Conservation (phyloP, 108 stramenopile species). For the Heterococcus sp. region DNA sequence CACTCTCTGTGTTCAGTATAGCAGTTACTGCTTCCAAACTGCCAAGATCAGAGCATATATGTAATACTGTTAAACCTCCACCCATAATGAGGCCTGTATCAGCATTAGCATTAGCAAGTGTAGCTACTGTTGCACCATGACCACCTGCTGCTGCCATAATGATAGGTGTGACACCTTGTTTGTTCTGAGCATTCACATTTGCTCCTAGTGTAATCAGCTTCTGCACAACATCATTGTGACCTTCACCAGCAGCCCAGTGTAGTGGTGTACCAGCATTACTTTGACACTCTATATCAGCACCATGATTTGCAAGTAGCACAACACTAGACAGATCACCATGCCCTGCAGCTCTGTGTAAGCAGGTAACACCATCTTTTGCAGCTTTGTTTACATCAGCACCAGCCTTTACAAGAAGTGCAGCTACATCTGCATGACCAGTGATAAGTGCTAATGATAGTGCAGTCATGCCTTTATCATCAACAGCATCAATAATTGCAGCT, state of each 20-base stretch:
- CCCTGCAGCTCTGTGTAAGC: conserved; percentile 51
- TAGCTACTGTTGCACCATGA: conserved; percentile 29
- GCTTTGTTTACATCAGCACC: conserved; percentile 42
- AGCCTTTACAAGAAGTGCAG: conserved; percentile 6
- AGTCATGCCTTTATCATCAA: conserved; percentile 41
- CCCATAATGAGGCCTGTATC: conserved; percentile 50
- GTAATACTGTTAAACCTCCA: conserved; percentile 50
- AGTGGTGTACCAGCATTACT: conserved; percentile 49
- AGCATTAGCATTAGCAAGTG: conserved; percentile 49
- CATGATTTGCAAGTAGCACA: conserved; percentile 12
- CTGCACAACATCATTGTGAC: conserved; percentile 8
- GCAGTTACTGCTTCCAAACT: conserved; percentile 5
- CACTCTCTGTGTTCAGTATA: too few species aligned
- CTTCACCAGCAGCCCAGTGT: conserved; percentile 60
- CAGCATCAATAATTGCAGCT: not conserved
- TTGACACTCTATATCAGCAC: conserved; percentile 41
- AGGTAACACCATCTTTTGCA: conserved; percentile 49
- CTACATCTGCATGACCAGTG: conserved; percentile 12
- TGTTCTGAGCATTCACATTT: conserved; percentile 37
- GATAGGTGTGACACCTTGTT: conserved; percentile 47
- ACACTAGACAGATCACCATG: conserved; percentile 42
- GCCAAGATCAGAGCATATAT: conserved; percentile 54
- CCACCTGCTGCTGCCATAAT: conserved; percentile 56
- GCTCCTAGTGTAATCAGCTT: conserved; percentile 40
- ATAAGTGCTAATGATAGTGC: conserved; percentile 33